Conservation (phyloP, 495 filamentous ascomycete genomes). For the Chlorociboria aeruginascens region DNA sequence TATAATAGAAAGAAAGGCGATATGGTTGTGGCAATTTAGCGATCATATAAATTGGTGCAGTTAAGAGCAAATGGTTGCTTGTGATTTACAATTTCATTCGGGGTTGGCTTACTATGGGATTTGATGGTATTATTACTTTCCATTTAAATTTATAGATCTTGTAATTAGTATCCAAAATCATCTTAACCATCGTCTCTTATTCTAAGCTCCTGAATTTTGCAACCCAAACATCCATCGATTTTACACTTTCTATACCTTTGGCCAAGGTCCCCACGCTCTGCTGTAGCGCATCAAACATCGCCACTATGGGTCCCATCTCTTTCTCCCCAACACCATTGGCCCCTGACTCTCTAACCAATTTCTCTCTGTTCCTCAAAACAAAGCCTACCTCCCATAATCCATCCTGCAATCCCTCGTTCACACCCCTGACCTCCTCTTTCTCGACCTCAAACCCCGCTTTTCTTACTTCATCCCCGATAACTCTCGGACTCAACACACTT, state of each 20-base stretch:
- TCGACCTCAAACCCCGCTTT: conserved; percentile 22
- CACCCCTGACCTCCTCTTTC: conserved; percentile 16
- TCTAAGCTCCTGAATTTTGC: neutral
- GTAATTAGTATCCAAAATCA: no score
- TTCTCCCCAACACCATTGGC: conserved; percentile 22
- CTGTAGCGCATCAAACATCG: conserved; percentile 25
- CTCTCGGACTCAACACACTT: conserved; percentile 26
- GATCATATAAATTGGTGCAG: no score
- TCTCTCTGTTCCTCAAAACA: conserved; percentile 7
- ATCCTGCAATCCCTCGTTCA: conserved; percentile 28
- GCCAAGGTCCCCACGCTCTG: conserved; percentile 19
- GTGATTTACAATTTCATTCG: no score
- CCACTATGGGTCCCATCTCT: conserved; percentile 23
- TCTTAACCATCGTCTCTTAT: neutral
- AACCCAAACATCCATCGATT: conserved; percentile 38
- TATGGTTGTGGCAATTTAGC: no score
- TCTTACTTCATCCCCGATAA: conserved; percentile 10
- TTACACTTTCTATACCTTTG: conserved; percentile 12
- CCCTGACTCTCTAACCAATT: conserved; percentile 22
- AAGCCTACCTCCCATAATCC: conserved; percentile 32
- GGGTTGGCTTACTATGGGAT: no score
- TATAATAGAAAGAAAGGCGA: no score
- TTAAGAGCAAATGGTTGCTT: no score
- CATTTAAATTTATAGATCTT: no score
- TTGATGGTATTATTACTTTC: no score